Evolutionary conservation across 371 early-diverging fungal species (phyloP), one percentile per base, ranked within the genome.

Genomic region (Parasitella parasitica): DNA sequence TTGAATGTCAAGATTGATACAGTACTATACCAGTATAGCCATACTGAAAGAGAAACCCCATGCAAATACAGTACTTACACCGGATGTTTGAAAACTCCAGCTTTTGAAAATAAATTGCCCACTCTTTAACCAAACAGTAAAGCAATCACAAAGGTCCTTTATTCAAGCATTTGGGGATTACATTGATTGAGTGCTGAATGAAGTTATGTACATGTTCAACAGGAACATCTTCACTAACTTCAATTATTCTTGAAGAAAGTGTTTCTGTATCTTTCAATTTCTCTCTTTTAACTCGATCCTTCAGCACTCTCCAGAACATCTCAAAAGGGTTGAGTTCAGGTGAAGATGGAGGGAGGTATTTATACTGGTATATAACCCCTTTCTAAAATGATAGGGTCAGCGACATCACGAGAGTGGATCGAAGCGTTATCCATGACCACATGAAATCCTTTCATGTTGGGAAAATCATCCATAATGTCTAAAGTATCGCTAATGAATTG

Each of bases 1-100:
- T 67, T 89, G n/a, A 67, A 78, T 30, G 91, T 87, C 3, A 32
- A 32, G 11, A 32, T 11, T 3, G 11, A 11, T 32, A 32, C 6
- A 32, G 32, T 11, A 32, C 32, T 8, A 8, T 32, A 1, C 11
- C 11, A 8, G 3, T 22, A 86, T 86, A 6, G 55, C 88, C 46
- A 72, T 91, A 32, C 32, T 2, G 11, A 32, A 30, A 32, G n/a
- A n/a, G n/a, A n/a, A n/a, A n/a, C n/a, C n/a, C n/a, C n/a, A 4
- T 32, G 32, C 32, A 32, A 11, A 32, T n/a, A 32, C 3, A 32
- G 11, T 32, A 32, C 32, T 4, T 4, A 32, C 37, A 15, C 34
- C 34, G 9, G 34, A 34, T 34, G 9, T 34, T 34, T 34, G 34
- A 34, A 34, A 34, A 34, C 34, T 6, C 34, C 34, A 34, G 34